Base-by-base conservation (phyloP, 139 green algal species). In the Haematococcus sp. region DNA sequence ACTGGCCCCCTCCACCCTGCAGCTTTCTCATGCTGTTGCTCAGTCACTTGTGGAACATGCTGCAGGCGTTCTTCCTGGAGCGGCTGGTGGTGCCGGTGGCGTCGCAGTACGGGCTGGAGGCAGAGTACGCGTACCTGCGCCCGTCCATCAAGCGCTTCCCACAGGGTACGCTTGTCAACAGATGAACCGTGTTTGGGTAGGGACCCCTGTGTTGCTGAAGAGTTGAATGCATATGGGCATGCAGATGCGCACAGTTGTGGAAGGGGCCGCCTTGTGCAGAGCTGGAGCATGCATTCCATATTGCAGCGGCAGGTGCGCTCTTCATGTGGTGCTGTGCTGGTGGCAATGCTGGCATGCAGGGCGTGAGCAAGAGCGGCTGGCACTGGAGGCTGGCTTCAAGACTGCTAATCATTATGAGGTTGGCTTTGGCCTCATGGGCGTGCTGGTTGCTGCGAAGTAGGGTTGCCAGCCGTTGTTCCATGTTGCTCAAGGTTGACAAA, bases 61-160 rank as follows among this genome's bases (percentile, higher is more conserved):
- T n/a, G n/a, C 87, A 97, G 87, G 87, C 56, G 0, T 90, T 86
- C 28, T 77, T 92, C 19, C 75, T 98, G 33, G 78, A 92, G 33
- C 82, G 77, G 31, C 64, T 98, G 44, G 95, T 98, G 28, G 95
- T 98, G 35, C 95, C 95, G 1, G 84, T 86, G 0, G 95, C 95
- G 0, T 33, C 71, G 0, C 44, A 81, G 1, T 89, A 92, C 59
- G 91, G 90, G 2, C 71, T 98, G 40, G 81, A 68, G 23, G 87
- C 87, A 0, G 88, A 98, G 87, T 98, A 98, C 74, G 74, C 89
- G 66, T 98, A 98, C 75, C 78, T 98, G 68, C 74, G 90, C 7
- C 92, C 93, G 5, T 96, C 88, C 56, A 98, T 98, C 56, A 83
- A 98, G 68, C 68, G 70, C 23, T 98, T 96, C 69, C 91, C 94